Conservation (phyloP, 768 basidiomycete genomes). For the Bullera alba region DNA sequence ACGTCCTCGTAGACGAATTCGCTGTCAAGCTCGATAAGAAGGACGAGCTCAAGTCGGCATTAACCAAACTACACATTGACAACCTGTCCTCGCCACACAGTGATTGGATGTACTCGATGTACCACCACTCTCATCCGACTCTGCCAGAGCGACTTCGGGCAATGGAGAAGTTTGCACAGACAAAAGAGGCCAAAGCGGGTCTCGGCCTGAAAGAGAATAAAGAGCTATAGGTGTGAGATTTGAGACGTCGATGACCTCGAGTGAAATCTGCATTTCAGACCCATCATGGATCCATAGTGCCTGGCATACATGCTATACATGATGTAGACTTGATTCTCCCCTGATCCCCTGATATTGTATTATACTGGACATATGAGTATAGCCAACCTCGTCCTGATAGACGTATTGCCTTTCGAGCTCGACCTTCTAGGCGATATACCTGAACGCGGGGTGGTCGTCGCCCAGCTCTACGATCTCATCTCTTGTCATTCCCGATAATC, state of each 20-base stretch:
- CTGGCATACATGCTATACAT: no score
- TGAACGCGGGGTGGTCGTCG: conserved; percentile 39
- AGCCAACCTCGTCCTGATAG: no score
- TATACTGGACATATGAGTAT: no score
- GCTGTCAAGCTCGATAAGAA: conserved; percentile 68
- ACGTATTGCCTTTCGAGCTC: no score
- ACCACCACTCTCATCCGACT: conserved; percentile 93
- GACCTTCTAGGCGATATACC: conserved; percentile 38
- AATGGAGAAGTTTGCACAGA: conserved; percentile 52
- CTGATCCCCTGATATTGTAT: no score
- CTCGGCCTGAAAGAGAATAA: no score
- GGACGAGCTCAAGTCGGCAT: conserved; percentile 50
- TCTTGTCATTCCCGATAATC: conserved; percentile 33
- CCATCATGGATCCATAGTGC: no score
- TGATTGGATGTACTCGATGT: conserved; percentile 92
- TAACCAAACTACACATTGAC: conserved; percentile 80
- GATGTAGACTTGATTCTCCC: no score
- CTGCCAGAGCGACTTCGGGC: conserved; percentile 79
- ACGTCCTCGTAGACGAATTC: conserved; percentile 62
- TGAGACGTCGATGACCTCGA: no score
- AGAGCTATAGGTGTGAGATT: no score
- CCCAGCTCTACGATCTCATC: conserved; percentile 40
- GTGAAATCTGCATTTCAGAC: no score
- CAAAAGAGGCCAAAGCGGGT: conserved; percentile 2
- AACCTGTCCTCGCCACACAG: conserved; percentile 91